Evolutionary conservation across 768 basidiomycete genomes (phyloP).

Genomic region (Roridomyces roridus): DNA sequence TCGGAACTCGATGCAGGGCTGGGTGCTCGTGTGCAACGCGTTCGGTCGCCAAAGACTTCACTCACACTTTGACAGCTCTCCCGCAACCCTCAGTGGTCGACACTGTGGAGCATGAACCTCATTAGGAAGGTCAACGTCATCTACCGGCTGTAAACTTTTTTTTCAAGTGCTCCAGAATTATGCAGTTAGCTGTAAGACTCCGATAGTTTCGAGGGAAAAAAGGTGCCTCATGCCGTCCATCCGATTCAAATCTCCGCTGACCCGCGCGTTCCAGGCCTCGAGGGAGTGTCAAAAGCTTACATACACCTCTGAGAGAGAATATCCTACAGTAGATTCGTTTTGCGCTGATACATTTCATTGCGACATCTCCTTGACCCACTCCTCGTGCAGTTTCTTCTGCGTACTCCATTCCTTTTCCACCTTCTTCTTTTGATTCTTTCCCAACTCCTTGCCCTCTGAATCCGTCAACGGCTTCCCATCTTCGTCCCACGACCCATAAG

Average conservation of each 20-base stretch:
- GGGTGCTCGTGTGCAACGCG: no score
- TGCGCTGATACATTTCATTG: background rate
- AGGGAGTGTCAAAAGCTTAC: slow-evolving; percentile 68
- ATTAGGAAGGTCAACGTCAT: no score
- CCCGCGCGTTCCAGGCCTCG: slow-evolving; percentile 55
- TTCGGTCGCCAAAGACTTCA: no score
- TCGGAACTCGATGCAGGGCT: no score
- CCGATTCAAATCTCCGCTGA: slow-evolving; percentile 7
- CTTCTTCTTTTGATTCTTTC: slow-evolving; percentile 83
- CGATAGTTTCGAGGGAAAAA: no score
- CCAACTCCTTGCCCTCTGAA: slow-evolving; percentile 81
- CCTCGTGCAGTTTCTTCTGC: slow-evolving; percentile 84
- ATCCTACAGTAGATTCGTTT: background rate
- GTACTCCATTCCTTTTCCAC: slow-evolving; percentile 70
- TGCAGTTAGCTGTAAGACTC: no score
- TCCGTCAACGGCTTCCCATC: slow-evolving; percentile 87
- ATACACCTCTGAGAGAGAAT: slow-evolving; percentile 37
- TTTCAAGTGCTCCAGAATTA: no score
- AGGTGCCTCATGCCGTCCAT: no score
- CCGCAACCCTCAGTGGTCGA: no score
- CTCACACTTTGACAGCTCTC: no score
- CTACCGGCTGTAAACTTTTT: no score
- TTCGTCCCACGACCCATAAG: slow-evolving; percentile 86
- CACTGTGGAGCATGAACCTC: no score
- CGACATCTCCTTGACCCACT: slow-evolving; percentile 52